Base-by-base conservation (phyloP, 1,284 basidiomycete genomes). In the Hemileia vastatrix region DNA sequence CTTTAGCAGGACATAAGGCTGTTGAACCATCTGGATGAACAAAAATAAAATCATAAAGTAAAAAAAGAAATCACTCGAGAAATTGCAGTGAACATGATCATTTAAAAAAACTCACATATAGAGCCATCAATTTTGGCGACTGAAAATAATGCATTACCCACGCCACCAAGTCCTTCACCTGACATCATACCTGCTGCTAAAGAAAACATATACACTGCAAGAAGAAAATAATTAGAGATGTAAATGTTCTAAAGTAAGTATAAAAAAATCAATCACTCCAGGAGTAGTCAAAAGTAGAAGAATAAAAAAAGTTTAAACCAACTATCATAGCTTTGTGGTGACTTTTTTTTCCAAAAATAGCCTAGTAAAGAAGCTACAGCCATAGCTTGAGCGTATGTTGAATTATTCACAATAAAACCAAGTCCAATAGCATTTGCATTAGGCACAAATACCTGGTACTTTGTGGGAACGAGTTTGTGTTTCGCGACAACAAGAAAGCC, bases 81-180 rank as follows among this genome's bases (percentile, higher is more conserved):
- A 51, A 8, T 43, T 43, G 8, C 31, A n/a, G 8, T 3, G n/a
- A n/a, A 51, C 0, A 4, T 27, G 49, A 50, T 5, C 13, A 11
- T 27, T 23, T 51, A 24, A 11, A 11, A 43, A 2, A 43, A 43
- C 11, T 1, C 8, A 59, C 58, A 48, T 36, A 54, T 54, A 15
- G 36, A 36, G 21, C 58, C 58, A 13, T 50, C 58, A 18, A 72
- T 70, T 11, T 59, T 56, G 21, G 65, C 64, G 45, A 75, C 72
- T 24, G 70, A 67, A 6, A 75, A 65, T 59, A 72, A 74, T 23
- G 84, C 84, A 67, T 82, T 82, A 71, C 85, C 79, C 44, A 86
- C 83, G 71, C 84, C 84, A 19, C 83, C 84, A 44, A 86, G 79
- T 72, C 84, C 84, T 71, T 86, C 84, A 45, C 84, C 84, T 19